phyloP scores from a whole-genome alignment of 2,329 filamentous ascomycete genomes.

The Ophiostoma himal-ulmi region DNA sequence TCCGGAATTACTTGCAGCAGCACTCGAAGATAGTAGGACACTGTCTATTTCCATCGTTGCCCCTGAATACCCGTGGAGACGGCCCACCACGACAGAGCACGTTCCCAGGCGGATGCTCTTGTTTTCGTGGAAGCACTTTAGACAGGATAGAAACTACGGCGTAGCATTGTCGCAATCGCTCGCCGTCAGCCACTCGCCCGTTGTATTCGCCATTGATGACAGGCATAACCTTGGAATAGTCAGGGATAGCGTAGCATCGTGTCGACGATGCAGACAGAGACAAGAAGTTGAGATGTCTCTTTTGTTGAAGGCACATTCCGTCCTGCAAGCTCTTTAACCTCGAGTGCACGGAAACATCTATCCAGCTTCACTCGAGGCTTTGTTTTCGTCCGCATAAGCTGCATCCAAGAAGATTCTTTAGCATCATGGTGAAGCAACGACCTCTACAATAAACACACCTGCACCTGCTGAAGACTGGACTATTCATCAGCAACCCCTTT shows the following conservation, averaged over 20 bases:
- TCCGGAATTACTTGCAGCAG: not conserved
- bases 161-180: not conserved
- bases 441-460: too few species aligned
- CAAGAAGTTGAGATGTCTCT: not conserved
- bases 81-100: not conserved
- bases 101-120: not conserved
- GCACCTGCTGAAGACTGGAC: not conserved
- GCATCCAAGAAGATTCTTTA: too few species aligned
- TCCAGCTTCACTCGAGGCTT: too few species aligned
- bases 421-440: too few species aligned
- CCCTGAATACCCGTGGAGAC: conserved; percentile 1
- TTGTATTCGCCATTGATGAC: conserved; percentile 7
- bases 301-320: too few species aligned
- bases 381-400: too few species aligned
- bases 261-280: not conserved
- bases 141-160: not conserved
- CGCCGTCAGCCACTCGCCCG: not conserved
- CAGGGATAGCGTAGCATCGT: not conserved
- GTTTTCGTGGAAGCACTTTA: too few species aligned
- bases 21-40: not conserved
- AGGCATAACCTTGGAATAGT: not conserved
- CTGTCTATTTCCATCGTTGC: not conserved
- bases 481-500: not conserved
- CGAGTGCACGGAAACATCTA: too few species aligned
- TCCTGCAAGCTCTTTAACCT: too few species aligned